Base-by-base conservation (phyloP, 805 yeast species). In the Candida piceae region DNA sequence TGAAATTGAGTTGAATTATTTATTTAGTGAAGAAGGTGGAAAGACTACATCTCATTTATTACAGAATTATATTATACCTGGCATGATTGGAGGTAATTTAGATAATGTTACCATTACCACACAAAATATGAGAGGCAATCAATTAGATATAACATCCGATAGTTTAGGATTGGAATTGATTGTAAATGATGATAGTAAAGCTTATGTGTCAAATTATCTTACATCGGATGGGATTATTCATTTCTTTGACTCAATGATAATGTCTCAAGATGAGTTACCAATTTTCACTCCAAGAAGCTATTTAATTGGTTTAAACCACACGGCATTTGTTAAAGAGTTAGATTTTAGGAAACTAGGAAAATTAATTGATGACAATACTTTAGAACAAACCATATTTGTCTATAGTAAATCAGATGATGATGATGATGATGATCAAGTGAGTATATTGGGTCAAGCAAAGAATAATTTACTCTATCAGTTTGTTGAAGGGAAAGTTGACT, bases 251-350 rank as follows among this genome's bases (percentile, higher is more conserved):
- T 45, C 58, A 12, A 36, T 60, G 7, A 34, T 57, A 13, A 45
- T 60, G 38, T 34, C 42, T 19, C 11, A 41, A 13, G 32, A 42
- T 8, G 28, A 35, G 12, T 19, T 55, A 44, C 59, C 65, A 0
- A 23, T 42, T 2, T 73, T 76, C 47, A 76, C 76, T 22, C 74
- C 76, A 1, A 67, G 77, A 44, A 80, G 77, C 50, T 72, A 76
- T 46, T 55, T 82, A 3, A 62, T 74, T 35, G 87, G 84, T 0
- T 53, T 78, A 30, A 71, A 78, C 40, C 78, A 76, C 34, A 66
- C 80, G 3, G 66, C 66, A 19, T 78, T 85, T 54, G 89, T 84
- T 5, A 69, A 72, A n/a, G 95, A 86, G 48, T 46, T 86, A 12
- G 66, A 74, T 30, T 73, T 84, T 36, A 72, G 88, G 40, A 69